Base-by-base conservation (phyloP, 768 basidiomycete genomes). In the Coprinopsis sp. region DNA sequence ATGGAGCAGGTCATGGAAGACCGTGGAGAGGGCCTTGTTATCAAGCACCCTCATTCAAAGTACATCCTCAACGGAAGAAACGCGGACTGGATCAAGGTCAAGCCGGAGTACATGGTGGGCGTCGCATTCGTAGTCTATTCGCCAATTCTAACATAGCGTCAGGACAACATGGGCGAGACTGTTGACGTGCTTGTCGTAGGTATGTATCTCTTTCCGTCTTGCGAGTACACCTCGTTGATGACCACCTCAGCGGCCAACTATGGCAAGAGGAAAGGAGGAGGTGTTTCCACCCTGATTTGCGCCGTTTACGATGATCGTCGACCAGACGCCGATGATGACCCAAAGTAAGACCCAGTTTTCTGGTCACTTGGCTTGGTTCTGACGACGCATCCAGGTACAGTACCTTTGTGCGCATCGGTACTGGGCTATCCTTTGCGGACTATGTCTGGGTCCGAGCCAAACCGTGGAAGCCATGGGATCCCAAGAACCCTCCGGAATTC, bases 1-100 rank as follows among this genome's bases (percentile, higher is more conserved):
- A 84, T 99, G 81, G 84, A 93, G 41, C 76, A 84, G 44, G 73
- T 98, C 42, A 84, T 99, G 76, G 84, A 80, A 23, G 64, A 73
- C 16, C 81, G 91, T 45, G 96, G 96, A 3, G 96, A 98, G 64
- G 96, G 96, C 0, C 69, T 99, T 11, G 87, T 98, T 6, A 76
- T 98, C 49, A 99, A 99, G 63, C 85, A 92, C 54, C 84, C 84
- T 0, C 66, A 77, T 19, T 79, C 87, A 0, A 76, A 82, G 51
- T 99, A 99, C 63, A 72, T 81, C 11, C 68, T 96, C 33, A 93
- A 94, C 55, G 91, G 89, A 1, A 74, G 96, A 49, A 91, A 87
- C 55, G 78, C 82, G 62, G 86, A 90, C 56, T 99, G 96, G 95
- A 81, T 95, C 58, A 99, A 99, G 70, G 85, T 92, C 19, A 90